Conservation (phyloP, 805 yeast species). For the Candida quercuum region DNA sequence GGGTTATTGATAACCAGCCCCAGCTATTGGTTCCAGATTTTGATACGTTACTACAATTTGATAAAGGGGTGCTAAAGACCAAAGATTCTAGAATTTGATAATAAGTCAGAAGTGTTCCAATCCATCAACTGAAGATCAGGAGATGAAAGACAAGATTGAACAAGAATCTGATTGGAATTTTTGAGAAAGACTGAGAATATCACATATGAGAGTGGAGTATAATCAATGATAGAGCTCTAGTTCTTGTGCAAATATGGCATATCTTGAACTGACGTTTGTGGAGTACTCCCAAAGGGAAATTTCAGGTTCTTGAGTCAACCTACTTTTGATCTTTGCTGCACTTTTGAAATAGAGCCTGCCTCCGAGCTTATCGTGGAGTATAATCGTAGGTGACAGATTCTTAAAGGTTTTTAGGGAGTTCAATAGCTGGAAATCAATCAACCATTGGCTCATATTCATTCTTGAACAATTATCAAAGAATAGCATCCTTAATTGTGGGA, state of each 20-base stretch:
- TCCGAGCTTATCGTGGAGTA: slow-evolving; percentile 16
- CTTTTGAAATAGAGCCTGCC: slow-evolving; percentile 11
- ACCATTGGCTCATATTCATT: slow-evolving; percentile 15
- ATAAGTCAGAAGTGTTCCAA: too few relatives aligned
- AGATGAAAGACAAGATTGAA: slow-evolving; percentile 2
- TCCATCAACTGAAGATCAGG: too few relatives aligned
- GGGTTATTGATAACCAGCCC: too few relatives aligned
- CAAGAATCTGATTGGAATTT: background rate
- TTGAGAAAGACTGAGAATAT: too few relatives aligned
- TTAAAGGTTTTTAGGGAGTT: slow-evolving; percentile 9
- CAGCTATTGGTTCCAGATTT: too few relatives aligned
- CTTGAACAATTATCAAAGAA: slow-evolving; percentile 22
- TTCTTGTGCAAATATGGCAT: background rate
- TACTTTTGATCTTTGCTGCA: background rate
- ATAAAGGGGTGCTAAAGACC: too few relatives aligned
- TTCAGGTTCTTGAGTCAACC: slow-evolving; percentile 1
- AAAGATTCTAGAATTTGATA: too few relatives aligned
- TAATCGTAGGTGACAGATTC: slow-evolving; percentile 10
- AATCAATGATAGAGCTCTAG: slow-evolving; percentile 4
- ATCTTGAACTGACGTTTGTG: slow-evolving; percentile 4
- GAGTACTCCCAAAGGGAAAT: slow-evolving; percentile 6
- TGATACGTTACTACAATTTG: too few relatives aligned
- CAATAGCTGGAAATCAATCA: slow-evolving; percentile 11
- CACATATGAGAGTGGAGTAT: too few relatives aligned
- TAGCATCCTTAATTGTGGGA: slow-evolving; percentile 20